Conservation (phyloP, 257 asterid genomes). For the Perilla frutescens region DNA sequence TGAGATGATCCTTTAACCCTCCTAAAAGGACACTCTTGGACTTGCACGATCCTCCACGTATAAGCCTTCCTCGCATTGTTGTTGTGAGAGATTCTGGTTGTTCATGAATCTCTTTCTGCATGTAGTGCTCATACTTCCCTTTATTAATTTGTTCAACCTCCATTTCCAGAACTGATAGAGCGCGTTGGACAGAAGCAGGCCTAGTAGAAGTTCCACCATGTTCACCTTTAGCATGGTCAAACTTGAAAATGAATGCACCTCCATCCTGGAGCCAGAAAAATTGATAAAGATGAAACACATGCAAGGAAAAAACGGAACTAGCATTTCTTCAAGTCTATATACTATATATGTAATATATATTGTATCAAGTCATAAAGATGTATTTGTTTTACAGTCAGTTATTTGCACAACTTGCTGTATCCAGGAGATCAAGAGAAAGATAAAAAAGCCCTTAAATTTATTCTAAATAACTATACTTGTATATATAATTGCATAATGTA, state of each 20-base stretch:
- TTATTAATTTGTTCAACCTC: slow-evolving; percentile 95
- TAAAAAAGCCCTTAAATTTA: neutral
- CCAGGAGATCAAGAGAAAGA: neutral
- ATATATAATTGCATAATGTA: neutral
- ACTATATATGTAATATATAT: neutral
- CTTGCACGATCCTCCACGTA: slow-evolving; percentile 89
- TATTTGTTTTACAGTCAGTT: neutral
- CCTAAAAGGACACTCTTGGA: slow-evolving; percentile 90
- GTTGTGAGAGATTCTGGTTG: slow-evolving; percentile 92
- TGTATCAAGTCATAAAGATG: neutral
- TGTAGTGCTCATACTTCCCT: slow-evolving; percentile 91
- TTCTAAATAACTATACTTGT: neutral
- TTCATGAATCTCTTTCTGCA: slow-evolving; percentile 98
- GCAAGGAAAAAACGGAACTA: slow-evolving; percentile 1
- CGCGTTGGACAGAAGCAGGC: slow-evolving; percentile 89
- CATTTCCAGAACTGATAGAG: slow-evolving; percentile 87
- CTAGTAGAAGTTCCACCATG: slow-evolving; percentile 58
- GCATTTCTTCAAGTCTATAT: slow-evolving; percentile 3
- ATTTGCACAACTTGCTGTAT: neutral
- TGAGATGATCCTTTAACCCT: slow-evolving; percentile 90
- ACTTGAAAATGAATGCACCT: slow-evolving; percentile 81
- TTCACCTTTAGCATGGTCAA: slow-evolving; percentile 61
- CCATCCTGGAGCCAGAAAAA: slow-evolving; percentile 71
- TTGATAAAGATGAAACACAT: slow-evolving; percentile 9
- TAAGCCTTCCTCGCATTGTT: slow-evolving; percentile 93